These are phyloP conservation scores for Elsinoe australis DNA, from an alignment of 2,329 filamentous ascomycete species.

Conservation along the genomic window DNA sequence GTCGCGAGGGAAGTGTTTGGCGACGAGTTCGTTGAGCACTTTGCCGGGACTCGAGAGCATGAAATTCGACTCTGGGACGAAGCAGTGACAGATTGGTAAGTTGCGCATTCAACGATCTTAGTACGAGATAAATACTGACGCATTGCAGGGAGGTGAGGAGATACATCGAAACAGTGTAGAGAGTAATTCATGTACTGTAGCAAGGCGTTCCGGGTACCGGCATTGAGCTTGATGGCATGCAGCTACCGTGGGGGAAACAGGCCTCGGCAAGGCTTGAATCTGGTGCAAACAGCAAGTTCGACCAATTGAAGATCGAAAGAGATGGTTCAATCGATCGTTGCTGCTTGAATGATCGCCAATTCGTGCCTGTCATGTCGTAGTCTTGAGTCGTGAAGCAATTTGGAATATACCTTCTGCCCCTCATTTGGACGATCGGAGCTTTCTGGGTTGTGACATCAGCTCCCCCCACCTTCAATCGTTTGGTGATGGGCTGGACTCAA, in stretches of 20 bases:
- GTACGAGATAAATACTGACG: constrained; percentile 16
- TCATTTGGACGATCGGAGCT: constrained; percentile 7
- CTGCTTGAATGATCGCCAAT: neutral
- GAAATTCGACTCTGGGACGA: constrained; percentile 89
- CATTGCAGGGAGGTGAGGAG: constrained; percentile 31
- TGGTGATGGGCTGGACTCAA: too few species aligned
- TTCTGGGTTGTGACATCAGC: constrained; percentile 9
- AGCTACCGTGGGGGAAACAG: neutral
- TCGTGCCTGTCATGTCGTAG: too few species aligned
- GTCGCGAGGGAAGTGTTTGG: constrained; percentile 91
- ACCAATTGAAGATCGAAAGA: neutral
- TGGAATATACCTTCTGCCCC: neutral
- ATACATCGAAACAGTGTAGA: constrained; percentile 34
- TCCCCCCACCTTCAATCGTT: constrained; percentile 3
- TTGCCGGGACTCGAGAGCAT: constrained; percentile 82
- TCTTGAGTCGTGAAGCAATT: neutral
- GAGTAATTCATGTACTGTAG: too few species aligned
- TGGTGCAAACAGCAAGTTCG: too few species aligned
- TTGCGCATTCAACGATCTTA: constrained; percentile 25
- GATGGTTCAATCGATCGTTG: neutral
- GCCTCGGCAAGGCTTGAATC: constrained; percentile 6
- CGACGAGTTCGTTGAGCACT: constrained; percentile 93
- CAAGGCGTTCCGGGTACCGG: constrained; percentile 9
- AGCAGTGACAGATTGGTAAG: constrained; percentile 92
- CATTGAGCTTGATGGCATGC: neutral